Percentiles rank a stretch among this genome's conserved stretches.
Evolutionary conservation across 2,329 filamentous ascomycete species (phyloP).

Genomic region (Alternaria rosae): DNA sequence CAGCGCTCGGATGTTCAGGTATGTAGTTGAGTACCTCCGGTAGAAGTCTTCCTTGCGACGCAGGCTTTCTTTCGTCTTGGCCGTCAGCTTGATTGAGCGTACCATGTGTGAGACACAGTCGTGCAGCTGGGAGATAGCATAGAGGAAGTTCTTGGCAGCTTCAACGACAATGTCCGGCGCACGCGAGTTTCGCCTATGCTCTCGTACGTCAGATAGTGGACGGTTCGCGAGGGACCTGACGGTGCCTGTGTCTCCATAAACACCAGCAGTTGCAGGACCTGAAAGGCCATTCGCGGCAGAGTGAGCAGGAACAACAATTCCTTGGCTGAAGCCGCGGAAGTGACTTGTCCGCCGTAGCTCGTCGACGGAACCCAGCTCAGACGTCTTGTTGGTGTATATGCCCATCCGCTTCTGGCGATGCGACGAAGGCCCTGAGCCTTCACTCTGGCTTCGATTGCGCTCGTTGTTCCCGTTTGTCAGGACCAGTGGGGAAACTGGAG

Average conservation of each 20-base stretch:
- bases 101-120: constrained; percentile 48
- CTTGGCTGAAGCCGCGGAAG: constrained; percentile 65
- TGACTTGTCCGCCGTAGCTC: constrained; percentile 62
- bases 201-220: constrained; percentile 64
- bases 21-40: constrained; percentile 64
- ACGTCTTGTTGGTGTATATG: constrained; percentile 64
- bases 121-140: constrained; percentile 61
- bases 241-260: constrained; percentile 45
- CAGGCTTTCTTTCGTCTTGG: constrained; percentile 54
- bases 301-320: constrained; percentile 54
- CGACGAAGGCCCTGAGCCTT: constrained; percentile 62
- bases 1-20: constrained; percentile 63
- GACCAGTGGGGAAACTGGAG: constrained; percentile 74
- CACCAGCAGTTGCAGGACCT: constrained; percentile 43
- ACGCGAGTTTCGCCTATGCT: constrained; percentile 59
- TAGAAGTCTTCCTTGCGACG: constrained; percentile 55
- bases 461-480: constrained; percentile 72
- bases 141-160: constrained; percentile 63
- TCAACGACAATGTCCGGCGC: constrained; percentile 61
- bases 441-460: constrained; percentile 69
- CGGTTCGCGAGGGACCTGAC: constrained; percentile 52
- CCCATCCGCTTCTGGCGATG: constrained; percentile 67
- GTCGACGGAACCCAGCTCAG: constrained; percentile 61
- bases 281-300: constrained; percentile 35
- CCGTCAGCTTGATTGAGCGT: constrained; percentile 45